Percentiles rank a stretch among this genome's conserved stretches.
Conservation (phyloP, 2,329 filamentous ascomycete genomes). For the Colletotrichum melonis region DNA sequence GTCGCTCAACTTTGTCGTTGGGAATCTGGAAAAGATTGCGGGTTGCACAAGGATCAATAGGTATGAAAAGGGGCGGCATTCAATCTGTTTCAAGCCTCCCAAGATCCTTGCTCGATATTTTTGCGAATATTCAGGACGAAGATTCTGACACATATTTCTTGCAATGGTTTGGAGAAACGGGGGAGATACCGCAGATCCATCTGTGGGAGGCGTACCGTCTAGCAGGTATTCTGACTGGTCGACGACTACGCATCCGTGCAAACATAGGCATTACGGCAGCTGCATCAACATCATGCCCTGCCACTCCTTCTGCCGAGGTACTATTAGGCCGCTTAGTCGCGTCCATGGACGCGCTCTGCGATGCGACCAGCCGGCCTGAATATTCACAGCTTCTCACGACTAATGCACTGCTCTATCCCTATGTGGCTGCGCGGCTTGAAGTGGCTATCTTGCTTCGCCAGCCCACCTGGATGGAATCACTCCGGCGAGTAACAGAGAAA, state of each 20-base stretch:
- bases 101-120: constrained; percentile 40
- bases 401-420: constrained; percentile 41
- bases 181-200: constrained; percentile 40
- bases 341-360: constrained; percentile 38
- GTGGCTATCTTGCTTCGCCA: constrained; percentile 31
- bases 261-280: background rate
- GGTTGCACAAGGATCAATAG: background rate
- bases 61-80: constrained; percentile 23
- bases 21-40: constrained; percentile 10
- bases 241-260: constrained; percentile 14
- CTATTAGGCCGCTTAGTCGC: constrained; percentile 39
- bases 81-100: constrained; percentile 42
- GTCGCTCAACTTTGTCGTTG: constrained; percentile 3
- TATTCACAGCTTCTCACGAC: constrained; percentile 35
- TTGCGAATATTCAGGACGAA: constrained; percentile 26
- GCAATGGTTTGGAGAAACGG: constrained; percentile 38
- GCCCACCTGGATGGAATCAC: constrained; percentile 26
- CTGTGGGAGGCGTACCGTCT: constrained; percentile 41
- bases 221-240: constrained; percentile 38
- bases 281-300: background rate
- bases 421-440: constrained; percentile 40
- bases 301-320: constrained; percentile 10
- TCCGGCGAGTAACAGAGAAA: background rate
- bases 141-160: constrained; percentile 33
- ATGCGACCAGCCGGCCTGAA: constrained; percentile 30